A percentile compares a stretch with the other conserved stretches of the same genome.
These are phyloP conservation scores for Aquilaria malaccensis DNA, from an alignment of 345 rosid genomes.

Conservation along the genomic window DNA sequence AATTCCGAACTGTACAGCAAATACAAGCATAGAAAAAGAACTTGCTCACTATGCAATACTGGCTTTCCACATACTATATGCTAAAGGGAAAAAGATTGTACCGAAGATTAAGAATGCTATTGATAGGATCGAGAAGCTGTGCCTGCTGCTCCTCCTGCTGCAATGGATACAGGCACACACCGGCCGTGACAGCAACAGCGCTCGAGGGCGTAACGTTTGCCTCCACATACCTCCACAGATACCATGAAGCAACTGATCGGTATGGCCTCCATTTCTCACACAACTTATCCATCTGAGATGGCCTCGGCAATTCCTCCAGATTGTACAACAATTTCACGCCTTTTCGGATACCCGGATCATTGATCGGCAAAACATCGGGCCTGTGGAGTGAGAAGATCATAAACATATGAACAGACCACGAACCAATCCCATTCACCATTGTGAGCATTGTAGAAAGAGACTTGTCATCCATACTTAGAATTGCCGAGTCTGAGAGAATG, in stretches of 20 bases:
- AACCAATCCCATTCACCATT: slow-evolving; percentile 91
- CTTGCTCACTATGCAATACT: no score
- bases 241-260: slow-evolving; percentile 80
- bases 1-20: no score
- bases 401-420: slow-evolving; percentile 93
- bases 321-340: slow-evolving; percentile 68
- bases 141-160: slow-evolving; percentile 49
- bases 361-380: slow-evolving; percentile 83
- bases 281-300: slow-evolving; percentile 72
- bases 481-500: slow-evolving; percentile 63
- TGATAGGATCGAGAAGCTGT: slow-evolving; percentile 78
- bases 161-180: slow-evolving; percentile 25
- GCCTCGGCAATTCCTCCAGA: slow-evolving; percentile 73
- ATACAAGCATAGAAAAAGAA: no score
- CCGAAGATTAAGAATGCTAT: slow-evolving; percentile 87
- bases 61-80: slow-evolving; percentile 11
- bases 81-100: slow-evolving; percentile 27
- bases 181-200: slow-evolving; percentile 43
- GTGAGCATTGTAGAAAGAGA: slow-evolving; percentile 88
- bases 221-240: slow-evolving; percentile 72
- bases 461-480: slow-evolving; percentile 80
- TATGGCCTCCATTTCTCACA: slow-evolving; percentile 94
- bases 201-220: slow-evolving; percentile 51
- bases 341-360: slow-evolving; percentile 71
- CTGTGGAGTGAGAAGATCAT: slow-evolving; percentile 88